Percentiles rank a stretch among this genome's conserved stretches.
phyloP scores from a whole-genome alignment of 108 stramenopile species.

The Nannochloropsis granulata region DNA sequence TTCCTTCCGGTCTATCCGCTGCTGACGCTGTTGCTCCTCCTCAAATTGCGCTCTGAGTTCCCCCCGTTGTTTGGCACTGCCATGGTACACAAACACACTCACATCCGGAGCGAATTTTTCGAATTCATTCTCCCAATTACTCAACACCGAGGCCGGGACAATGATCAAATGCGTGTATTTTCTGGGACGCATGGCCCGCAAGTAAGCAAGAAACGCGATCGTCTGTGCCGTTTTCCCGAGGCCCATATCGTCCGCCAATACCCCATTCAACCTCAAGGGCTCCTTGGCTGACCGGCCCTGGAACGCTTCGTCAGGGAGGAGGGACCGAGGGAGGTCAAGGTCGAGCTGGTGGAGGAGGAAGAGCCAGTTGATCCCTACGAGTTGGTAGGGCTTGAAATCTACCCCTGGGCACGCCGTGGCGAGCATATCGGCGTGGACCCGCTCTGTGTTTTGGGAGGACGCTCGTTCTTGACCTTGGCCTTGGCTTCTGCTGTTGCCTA shows the following conservation, averaged over 20 bases:
- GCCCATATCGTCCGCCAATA: conserved; percentile 36
- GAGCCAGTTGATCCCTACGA: conserved; percentile 43
- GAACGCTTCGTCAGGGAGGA: conserved; percentile 2
- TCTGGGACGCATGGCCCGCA: background rate
- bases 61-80: background rate
- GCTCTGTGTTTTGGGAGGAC: background rate
- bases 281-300: background rate
- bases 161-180: conserved; percentile 31
- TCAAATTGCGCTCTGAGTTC: background rate
- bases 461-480: background rate
- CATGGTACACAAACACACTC: conserved; percentile 31
- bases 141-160: conserved; percentile 40
- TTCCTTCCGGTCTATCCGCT: background rate
- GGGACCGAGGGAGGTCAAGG: background rate
- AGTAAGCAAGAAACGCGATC: conserved; percentile 29
- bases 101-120: conserved; percentile 29
- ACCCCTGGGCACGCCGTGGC: background rate
- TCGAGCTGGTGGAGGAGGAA: conserved; percentile 21
- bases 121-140: conserved; percentile 38
- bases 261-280: conserved; percentile 21
- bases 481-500: background rate
- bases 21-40: background rate
- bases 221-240: conserved; percentile 40
- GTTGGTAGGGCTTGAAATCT: conserved; percentile 27
- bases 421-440: background rate